These are phyloP conservation scores for Coemansia sp. DNA, from an alignment of 192 early-diverging fungal species.

Conservation along the genomic window DNA sequence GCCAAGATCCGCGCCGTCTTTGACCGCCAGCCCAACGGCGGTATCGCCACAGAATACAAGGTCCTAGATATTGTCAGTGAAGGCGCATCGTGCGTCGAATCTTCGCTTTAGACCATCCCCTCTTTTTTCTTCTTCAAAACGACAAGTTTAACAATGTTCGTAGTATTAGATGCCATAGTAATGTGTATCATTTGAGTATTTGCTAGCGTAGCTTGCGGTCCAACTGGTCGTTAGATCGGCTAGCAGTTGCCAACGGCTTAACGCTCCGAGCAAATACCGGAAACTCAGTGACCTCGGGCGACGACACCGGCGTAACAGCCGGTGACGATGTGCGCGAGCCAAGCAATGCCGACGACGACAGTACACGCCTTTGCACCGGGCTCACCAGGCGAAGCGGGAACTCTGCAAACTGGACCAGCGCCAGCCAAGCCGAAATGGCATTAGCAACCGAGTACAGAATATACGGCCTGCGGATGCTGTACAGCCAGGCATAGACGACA, in stretches of 20 bases:
- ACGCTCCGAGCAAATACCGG: background rate
- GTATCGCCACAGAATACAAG: constrained; percentile 45
- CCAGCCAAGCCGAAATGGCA: constrained; percentile 46
- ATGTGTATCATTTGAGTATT: background rate
- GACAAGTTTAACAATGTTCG: no score
- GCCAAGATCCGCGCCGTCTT: constrained; percentile 41
- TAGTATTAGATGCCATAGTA: background rate
- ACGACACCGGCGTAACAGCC: background rate
- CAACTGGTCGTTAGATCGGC: background rate
- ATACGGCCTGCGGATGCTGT: constrained; percentile 65
- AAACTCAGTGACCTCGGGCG: background rate
- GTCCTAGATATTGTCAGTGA: constrained; percentile 54
- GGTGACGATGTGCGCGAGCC: constrained; percentile 10
- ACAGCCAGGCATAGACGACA: constrained; percentile 57
- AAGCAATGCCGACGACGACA: constrained; percentile 1
- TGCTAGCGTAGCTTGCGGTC: constrained; percentile 20
- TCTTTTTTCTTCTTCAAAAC: background rate
- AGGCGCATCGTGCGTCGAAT: constrained; percentile 41
- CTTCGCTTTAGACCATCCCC: background rate
- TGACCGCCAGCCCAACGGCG: constrained; percentile 41
- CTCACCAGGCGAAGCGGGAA: constrained; percentile 12
- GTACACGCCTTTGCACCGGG: background rate
- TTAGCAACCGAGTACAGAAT: constrained; percentile 61
- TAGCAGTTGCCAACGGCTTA: background rate
- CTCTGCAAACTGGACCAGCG: constrained; percentile 37